These are phyloP conservation scores for Acanthamoeba lenticulata DNA, from an alignment of 208 protist species.

Conservation along the genomic window DNA sequence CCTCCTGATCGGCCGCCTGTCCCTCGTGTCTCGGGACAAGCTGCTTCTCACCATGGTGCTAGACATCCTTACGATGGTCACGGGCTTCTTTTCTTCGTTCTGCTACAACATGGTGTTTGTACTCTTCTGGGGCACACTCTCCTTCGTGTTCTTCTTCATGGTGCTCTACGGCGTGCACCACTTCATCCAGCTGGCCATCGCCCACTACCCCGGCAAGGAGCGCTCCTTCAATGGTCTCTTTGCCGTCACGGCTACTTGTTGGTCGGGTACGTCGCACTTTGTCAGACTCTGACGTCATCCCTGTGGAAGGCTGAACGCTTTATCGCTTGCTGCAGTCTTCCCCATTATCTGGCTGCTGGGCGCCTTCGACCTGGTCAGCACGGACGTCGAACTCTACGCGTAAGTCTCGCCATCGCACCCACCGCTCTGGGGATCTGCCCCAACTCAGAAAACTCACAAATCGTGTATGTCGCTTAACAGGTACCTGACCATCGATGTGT, in stretches of 20 bases:
- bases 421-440: background rate
- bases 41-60: background rate
- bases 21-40: background rate
- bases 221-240: background rate
- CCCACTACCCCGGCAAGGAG: background rate
- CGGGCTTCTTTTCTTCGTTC: background rate
- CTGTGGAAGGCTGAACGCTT: background rate
- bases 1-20: background rate
- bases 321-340: background rate
- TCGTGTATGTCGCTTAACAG: background rate
- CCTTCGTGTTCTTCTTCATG: conserved; percentile 22
- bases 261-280: background rate
- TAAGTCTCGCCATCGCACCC: background rate
- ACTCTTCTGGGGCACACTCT: background rate
- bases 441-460: background rate
- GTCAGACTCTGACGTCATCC: background rate
- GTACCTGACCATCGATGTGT: conserved; percentile 13
- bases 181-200: conserved; percentile 10
- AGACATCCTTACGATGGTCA: background rate
- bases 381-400: background rate
- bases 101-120: background rate
- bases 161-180: background rate
- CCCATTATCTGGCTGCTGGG: background rate
- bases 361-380: background rate
- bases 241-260: background rate